Conservation (phyloP, 2,329 filamentous ascomycete species). For the Pyrenochaeta sp. region DNA sequence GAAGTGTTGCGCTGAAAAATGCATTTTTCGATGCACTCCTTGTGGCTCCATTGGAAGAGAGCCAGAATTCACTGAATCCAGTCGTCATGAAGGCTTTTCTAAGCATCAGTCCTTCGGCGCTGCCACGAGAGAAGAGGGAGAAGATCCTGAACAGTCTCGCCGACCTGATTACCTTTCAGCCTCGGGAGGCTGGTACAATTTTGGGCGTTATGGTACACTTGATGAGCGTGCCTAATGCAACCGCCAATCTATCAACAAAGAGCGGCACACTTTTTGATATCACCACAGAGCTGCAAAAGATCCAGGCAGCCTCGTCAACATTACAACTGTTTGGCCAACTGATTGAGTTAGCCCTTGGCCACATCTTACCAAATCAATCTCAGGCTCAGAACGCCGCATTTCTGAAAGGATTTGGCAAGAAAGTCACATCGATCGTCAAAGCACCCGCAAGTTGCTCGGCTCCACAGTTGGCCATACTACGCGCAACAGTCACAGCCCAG, state of each 20-base stretch:
- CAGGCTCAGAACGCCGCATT: slow-evolving; percentile 43
- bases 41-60: slow-evolving; percentile 13
- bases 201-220: slow-evolving; percentile 40
- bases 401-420: slow-evolving; percentile 34
- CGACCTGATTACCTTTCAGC: slow-evolving; percentile 17
- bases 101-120: slow-evolving; percentile 29
- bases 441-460: slow-evolving; percentile 30
- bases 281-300: slow-evolving; percentile 30
- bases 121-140: slow-evolving; percentile 43
- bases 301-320: slow-evolving; percentile 15
- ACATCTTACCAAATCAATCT: slow-evolving; percentile 43
- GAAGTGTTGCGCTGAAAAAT: slow-evolving; percentile 23
- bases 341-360: slow-evolving; percentile 31
- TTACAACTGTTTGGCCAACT: slow-evolving; percentile 35
- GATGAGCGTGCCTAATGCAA: slow-evolving; percentile 46
- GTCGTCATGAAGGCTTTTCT: slow-evolving; percentile 27
- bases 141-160: slow-evolving; percentile 38
- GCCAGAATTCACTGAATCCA: slow-evolving; percentile 9
- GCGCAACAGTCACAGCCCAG: slow-evolving; percentile 32
- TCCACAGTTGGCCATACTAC: slow-evolving; percentile 32
- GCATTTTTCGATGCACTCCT: slow-evolving; percentile 30
- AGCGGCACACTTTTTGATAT: slow-evolving; percentile 35
- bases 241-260: slow-evolving; percentile 40
- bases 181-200: slow-evolving; percentile 12
- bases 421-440: slow-evolving; percentile 25